Conservation (phyloP, 192 early-diverging fungal genomes). For the Podila clonocystis region DNA sequence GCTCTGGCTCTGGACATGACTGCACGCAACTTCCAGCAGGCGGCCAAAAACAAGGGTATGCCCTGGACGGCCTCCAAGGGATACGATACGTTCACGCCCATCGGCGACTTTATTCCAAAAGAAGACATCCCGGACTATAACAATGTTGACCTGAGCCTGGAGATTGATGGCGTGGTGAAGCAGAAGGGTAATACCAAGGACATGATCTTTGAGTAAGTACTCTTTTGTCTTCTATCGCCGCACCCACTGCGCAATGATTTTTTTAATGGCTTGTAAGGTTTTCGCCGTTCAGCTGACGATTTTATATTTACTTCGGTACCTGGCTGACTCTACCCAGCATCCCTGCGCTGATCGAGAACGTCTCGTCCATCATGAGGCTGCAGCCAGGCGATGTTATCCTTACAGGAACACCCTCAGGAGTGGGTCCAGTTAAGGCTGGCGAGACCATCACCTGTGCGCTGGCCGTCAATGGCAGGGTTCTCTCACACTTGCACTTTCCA, state of each 20-base stretch:
- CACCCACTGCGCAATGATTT: too few species aligned
- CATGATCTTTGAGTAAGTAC: slow-evolving; percentile 89
- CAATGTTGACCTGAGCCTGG: slow-evolving; percentile 79
- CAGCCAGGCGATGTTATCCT: slow-evolving; percentile 91
- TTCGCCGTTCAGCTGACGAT: too few species aligned
- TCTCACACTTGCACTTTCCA: slow-evolving; percentile 56
- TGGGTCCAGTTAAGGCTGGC: slow-evolving; percentile 82
- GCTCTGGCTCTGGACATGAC: slow-evolving; percentile 93
- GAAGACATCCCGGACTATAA: slow-evolving; percentile 73
- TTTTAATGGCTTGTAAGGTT: too few species aligned
- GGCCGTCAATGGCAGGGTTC: slow-evolving; percentile 34
- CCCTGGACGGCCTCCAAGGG: slow-evolving; percentile 96
- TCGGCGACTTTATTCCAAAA: slow-evolving; percentile 85
- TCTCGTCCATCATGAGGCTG: slow-evolving; percentile 89
- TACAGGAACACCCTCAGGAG: slow-evolving; percentile 92
- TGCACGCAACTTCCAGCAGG: slow-evolving; percentile 82
- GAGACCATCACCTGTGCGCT: slow-evolving; percentile 81
- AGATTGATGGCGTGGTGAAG: slow-evolving; percentile 76
- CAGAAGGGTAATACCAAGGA: slow-evolving; percentile 89
- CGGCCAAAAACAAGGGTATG: slow-evolving; percentile 82
- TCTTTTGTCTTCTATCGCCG: too few species aligned
- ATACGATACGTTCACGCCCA: slow-evolving; percentile 93
- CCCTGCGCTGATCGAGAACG: slow-evolving; percentile 80
- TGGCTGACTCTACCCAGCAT: slow-evolving; percentile 62
- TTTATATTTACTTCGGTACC: too few species aligned